phyloP scores from a whole-genome alignment of 1,284 basidiomycete species.

The Bjerkandera adusta region DNA sequence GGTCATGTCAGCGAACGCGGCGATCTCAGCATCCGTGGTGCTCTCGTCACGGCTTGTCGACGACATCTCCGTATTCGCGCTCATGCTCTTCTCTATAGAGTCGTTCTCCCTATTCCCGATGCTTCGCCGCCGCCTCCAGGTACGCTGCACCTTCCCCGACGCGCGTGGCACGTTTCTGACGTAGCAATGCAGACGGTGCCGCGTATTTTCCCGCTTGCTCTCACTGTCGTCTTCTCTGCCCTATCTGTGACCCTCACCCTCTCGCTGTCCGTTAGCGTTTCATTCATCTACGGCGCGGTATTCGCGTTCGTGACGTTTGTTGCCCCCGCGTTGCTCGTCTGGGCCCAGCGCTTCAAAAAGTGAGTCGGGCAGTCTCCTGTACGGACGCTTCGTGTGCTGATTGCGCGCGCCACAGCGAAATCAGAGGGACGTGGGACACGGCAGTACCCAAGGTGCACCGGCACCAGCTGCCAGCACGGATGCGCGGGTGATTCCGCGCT shows the following conservation, averaged over 20 bases:
- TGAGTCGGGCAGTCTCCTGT: slow-evolving; percentile 31
- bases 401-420: slow-evolving; percentile 34
- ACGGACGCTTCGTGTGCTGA: background rate
- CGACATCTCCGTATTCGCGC: slow-evolving; percentile 86
- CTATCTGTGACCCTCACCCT: slow-evolving; percentile 50
- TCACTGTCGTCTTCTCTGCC: slow-evolving; percentile 49
- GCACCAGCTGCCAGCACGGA: background rate
- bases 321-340: slow-evolving; percentile 70
- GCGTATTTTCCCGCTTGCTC: slow-evolving; percentile 40
- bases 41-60: slow-evolving; percentile 86
- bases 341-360: slow-evolving; percentile 87
- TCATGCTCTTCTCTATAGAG: slow-evolving; percentile 85
- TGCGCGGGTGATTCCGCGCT: background rate
- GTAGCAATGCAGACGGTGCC: slow-evolving; percentile 17
- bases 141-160: slow-evolving; percentile 29
- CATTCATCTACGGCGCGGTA: slow-evolving; percentile 46
- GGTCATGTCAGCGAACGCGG: slow-evolving; percentile 92
- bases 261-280: slow-evolving; percentile 51
- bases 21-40: slow-evolving; percentile 91
- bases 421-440: slow-evolving; percentile 62
- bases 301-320: slow-evolving; percentile 63
- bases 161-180: slow-evolving; percentile 6
- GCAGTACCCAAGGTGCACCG: slow-evolving; percentile 58
- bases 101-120: slow-evolving; percentile 86
- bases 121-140: slow-evolving; percentile 77